Base-by-base conservation (phyloP, 176 grass and related monocot species). In the Rhynchospora pubera region DNA sequence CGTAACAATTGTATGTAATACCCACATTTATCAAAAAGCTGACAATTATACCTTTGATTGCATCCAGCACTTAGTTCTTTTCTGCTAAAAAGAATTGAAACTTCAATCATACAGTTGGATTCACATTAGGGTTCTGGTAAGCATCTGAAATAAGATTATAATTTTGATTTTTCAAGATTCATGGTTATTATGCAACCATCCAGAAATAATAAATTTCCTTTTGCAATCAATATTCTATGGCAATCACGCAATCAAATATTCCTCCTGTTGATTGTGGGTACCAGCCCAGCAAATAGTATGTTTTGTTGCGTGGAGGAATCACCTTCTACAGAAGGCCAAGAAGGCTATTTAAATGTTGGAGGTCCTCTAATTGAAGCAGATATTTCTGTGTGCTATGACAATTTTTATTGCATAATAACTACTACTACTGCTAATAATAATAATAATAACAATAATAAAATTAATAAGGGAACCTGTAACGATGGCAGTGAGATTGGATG, bases 401-500 rank as follows among this genome's bases (percentile, higher is more conserved):
- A 7, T 60, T 8, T 22, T 32, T 21, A 50, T 73, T 51, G 9
- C 47, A 21, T 39, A 43, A 32, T 68, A 28, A 28, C 26, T 28
- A 28, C 26, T 28, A 28, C 1, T 28, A 28, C 26, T 28, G 1
- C 26, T 28, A 28, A 0, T 28, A 28, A 0, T 28, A 43, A n/a
- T 14, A 15, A 6, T 70, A 18, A 14, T 70, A 28, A 28, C 21
- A 70, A 84, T 76, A 32, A 42, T 74, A 43, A 4, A 66, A 80
- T 60, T 51, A 9, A 9, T 51, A 60, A 11, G 44, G 26, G 46
- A 32, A 92, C 95, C 95, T 89, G 95, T 94, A 76, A 97, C 92
- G 57, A 97, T 88, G 72, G 84, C 95, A 4, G 92, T 97, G 57
- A 97, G 84, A 67, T 87, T 53, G 84, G 34, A 85, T 68, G 92